phyloP scores from a whole-genome alignment of 179 eudicot species.

The Carnegiea gigantea region DNA sequence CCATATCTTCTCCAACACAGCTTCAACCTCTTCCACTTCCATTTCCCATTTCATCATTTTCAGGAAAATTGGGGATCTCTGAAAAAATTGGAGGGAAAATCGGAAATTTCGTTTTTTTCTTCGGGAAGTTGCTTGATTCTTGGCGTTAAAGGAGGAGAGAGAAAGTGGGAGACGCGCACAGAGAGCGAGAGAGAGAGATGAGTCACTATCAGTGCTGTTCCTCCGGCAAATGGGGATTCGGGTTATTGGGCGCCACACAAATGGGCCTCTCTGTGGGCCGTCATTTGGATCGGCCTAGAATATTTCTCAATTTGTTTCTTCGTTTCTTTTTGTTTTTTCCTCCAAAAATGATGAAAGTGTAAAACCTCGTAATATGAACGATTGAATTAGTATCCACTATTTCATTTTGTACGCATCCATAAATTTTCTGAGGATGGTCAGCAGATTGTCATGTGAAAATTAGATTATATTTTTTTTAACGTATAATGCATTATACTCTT shows the following conservation, averaged over 20 bases:
- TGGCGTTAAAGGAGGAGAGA: not conserved
- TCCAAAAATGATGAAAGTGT: not conserved
- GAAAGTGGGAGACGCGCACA: not conserved
- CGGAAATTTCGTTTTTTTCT: not conserved
- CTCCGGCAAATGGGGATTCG: not conserved
- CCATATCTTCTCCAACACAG: conserved; percentile 84
- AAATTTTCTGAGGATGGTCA: too few relatives aligned
- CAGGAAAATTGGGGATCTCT: not conserved
- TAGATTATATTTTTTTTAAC: too few relatives aligned
- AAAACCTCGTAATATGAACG: too few relatives aligned
- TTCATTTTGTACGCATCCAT: too few relatives aligned
- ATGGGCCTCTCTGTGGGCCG: conserved; percentile 1
- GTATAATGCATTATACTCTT: too few relatives aligned
- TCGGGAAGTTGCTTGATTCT: not conserved
- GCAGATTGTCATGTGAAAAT: too few relatives aligned
- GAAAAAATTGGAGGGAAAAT: conserved; percentile 30
- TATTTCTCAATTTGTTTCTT: not conserved
- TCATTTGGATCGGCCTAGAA: not conserved
- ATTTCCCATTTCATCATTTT: conserved; percentile 56
- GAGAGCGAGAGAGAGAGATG: not conserved
- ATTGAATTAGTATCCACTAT: too few relatives aligned
- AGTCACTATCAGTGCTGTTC: not conserved
- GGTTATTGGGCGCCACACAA: conserved; percentile 14
- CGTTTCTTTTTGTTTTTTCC: not conserved
- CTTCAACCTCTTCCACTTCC: conserved; percentile 71